These are phyloP conservation scores for Phytophthora constricta DNA, from an alignment of 352 stramenopile genomes.

Conservation along the genomic window DNA sequence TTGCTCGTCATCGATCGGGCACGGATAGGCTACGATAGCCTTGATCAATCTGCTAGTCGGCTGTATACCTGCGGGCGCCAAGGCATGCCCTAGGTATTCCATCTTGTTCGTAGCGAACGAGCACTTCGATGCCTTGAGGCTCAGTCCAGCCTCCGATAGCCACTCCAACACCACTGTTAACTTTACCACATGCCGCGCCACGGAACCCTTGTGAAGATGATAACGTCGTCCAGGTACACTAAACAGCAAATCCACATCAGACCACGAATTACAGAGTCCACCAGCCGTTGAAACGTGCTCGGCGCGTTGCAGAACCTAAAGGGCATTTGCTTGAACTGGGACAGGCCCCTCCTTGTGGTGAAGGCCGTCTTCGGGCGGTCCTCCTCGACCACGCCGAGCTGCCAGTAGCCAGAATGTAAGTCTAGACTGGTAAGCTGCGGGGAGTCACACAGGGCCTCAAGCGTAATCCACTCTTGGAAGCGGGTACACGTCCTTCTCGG, in stretches of 20 bases:
- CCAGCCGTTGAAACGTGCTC: too few relatives aligned
- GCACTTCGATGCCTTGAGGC: conserved; percentile 29
- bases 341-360: too few relatives aligned
- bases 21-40: neutral
- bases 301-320: conserved; percentile 26
- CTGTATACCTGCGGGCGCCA: conserved; percentile 9
- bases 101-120: conserved; percentile 17
- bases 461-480: too few relatives aligned
- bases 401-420: conserved; percentile 19
- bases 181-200: conserved; percentile 24
- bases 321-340: conserved; percentile 28
- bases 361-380: too few relatives aligned
- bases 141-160: conserved; percentile 8
- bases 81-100: conserved; percentile 34
- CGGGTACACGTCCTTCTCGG: too few relatives aligned
- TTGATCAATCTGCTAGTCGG: conserved; percentile 5
- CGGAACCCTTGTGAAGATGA: conserved; percentile 29
- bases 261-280: too few relatives aligned
- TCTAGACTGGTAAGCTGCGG: conserved; percentile 16
- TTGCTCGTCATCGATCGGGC: conserved; percentile 10
- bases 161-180: conserved; percentile 25
- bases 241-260: too few relatives aligned
- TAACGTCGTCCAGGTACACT: too few relatives aligned
- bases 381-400: too few relatives aligned
- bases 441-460: conserved; percentile 2